Evolutionary conservation across 2,329 filamentous ascomycete species (phyloP), one percentile per base, ranked within the genome.

Genomic region (Phaeomoniella chlamydospora): DNA sequence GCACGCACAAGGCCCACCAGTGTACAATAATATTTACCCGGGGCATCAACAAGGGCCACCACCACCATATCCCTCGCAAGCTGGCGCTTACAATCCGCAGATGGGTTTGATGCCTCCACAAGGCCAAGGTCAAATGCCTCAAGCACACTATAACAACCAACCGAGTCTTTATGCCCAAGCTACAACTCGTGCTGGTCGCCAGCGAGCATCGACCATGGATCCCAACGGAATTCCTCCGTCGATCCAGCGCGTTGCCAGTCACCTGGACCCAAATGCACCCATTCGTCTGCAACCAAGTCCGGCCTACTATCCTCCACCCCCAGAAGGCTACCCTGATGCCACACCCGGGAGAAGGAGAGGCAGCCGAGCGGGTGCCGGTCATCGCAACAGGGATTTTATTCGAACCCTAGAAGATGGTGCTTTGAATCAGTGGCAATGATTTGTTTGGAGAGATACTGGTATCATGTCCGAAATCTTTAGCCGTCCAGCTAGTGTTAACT

Each of bases 191-290:
- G 77, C 78, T 32, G 80, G 80, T 31, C 75, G 90, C 37, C 88
- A 94, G 59, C 77, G 90, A 41, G 87, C 90, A 29, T 90, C 87
- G 31, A 98, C 90, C 3, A 92, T 96, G 80, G 90, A 96, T 51
- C 84, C 92, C 50, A 81, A 87, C 51, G 87, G 81, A 43, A 94
- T 98, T 40, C 90, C 90, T 4, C 79, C 83, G 11, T 79, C 87
- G 3, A 84, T 98, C 39, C 90, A 98, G 58, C 73, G 90, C 47
- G 90, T 98, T 15, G 90, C 90, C 30, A 94, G 86, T 54, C 88
- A 96, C 57, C 72, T 98, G 31, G 90, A 98, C 52, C 90, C 90
- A 2, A 96, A 77, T 48, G 83, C 87, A 41, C 90, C 90, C 0
- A 96, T 98, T 49, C 75, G 90, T 34, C 61, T 96, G 38, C 90